Conservation (phyloP, 257 asterid species). For the Leonotis leonurus region DNA sequence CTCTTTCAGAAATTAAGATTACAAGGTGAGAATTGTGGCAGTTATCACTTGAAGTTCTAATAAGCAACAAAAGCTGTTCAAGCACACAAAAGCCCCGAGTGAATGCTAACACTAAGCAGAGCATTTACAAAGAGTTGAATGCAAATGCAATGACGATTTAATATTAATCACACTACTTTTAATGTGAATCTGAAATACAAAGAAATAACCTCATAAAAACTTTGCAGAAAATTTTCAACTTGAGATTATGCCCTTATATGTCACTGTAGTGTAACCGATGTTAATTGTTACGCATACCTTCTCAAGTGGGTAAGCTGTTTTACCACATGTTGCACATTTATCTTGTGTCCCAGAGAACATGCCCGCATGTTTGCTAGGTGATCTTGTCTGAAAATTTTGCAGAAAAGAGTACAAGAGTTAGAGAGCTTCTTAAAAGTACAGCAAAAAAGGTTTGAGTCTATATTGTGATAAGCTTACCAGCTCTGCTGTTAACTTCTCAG, state of each 20-base stretch:
- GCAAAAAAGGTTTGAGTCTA: neutral
- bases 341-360: constrained; percentile 99
- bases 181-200: too few relatives aligned
- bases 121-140: neutral
- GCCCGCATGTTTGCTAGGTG: constrained; percentile 91
- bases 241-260: too few relatives aligned
- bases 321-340: constrained; percentile 89
- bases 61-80: neutral
- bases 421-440: neutral
- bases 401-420: neutral
- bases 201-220: too few relatives aligned
- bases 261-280: too few relatives aligned
- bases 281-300: constrained; percentile 71
- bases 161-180: neutral
- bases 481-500: constrained; percentile 77
- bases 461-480: constrained; percentile 40
- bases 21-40: too few relatives aligned
- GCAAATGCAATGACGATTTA: neutral
- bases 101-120: neutral
- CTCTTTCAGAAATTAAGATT: too few relatives aligned
- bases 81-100: neutral
- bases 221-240: too few relatives aligned
- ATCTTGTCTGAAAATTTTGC: constrained; percentile 51
- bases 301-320: constrained; percentile 93
- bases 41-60: neutral